Conservation (phyloP, 306 rosid genomes). For the Purshia tridentata region DNA sequence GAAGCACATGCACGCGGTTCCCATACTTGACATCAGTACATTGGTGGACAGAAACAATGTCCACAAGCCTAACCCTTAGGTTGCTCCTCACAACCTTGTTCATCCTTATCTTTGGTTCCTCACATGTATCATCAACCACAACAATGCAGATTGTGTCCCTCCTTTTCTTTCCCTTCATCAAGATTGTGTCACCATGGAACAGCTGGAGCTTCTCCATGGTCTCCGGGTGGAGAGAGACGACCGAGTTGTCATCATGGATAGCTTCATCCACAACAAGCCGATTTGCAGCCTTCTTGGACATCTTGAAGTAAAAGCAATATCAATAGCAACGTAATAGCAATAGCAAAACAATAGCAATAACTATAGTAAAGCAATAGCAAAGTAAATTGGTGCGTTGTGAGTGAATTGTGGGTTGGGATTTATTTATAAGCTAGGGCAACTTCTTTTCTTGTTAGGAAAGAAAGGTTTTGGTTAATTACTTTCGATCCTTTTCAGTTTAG, state of each 20-base stretch:
- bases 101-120: slow-evolving; percentile 33
- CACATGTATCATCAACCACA: slow-evolving; percentile 23
- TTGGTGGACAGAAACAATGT: slow-evolving; percentile 32
- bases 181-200: slow-evolving; percentile 68
- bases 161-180: slow-evolving; percentile 50
- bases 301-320: too few species aligned
- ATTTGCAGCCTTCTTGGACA: background rate
- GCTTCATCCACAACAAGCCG: background rate
- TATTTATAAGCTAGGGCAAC: too few species aligned
- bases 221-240: background rate
- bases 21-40: slow-evolving; percentile 34
- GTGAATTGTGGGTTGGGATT: too few species aligned
- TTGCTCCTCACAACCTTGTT: slow-evolving; percentile 37
- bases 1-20: slow-evolving; percentile 32
- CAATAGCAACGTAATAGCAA: too few species aligned
- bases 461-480: too few species aligned
- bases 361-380: too few species aligned
- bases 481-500: too few species aligned
- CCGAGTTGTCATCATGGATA: background rate
- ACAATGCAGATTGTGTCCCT: slow-evolving; percentile 33
- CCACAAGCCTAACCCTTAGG: slow-evolving; percentile 34
- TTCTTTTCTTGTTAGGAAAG: too few species aligned
- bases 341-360: too few species aligned
- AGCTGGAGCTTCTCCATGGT: slow-evolving; percentile 74
- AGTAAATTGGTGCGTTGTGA: too few species aligned